Evolutionary conservation across 163 green algal species (phyloP), one percentile per base, ranked within the genome.

Genomic region (Picocystis sp.): DNA sequence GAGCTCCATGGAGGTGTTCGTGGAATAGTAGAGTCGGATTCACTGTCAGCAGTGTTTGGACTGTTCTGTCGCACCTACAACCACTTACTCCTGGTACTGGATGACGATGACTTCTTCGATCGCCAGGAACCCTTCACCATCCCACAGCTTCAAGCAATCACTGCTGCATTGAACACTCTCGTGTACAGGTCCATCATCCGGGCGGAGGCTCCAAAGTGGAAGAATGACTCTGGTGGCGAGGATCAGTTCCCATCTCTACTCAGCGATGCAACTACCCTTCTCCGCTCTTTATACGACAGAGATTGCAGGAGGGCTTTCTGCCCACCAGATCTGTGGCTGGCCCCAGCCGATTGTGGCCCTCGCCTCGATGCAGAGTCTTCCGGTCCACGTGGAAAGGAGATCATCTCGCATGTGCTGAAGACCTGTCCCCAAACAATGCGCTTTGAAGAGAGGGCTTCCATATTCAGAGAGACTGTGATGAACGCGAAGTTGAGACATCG

Each of bases 101-200:
- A 89, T 49, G 84, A 94, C 58, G 57, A 63, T 1, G 81, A 92
- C 47, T 86, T 94, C 55, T 70, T 88, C 55, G 55, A 69, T 9
- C 47, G 45, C 9, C 69, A 82, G 57, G 38, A 49, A 33, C 58
- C 65, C 22, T 75, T 78, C 50, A 66, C 49, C 1, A 60, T 86
- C 43, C 50, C 43, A 0, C 50, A 77, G 21, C 67, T 74, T 33
- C 68, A 80, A 0, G 81, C 67, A 5, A 76, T 92, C 17, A 75
- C 74, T 21, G 73, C 67, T 0, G 57, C 60, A 12, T 61, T 91
- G 41, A 89, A 88, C 72, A 78, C 72, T 10, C 64, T 93, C 0
- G 73, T 88, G 1, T 87, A 82, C 58, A 38, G 29, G 29, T 38
- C 29, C 29, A 38, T 38, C 29, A 38, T 38, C 8, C 29, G 29